Base-by-base conservation (phyloP, 371 early-diverging fungal species). In the Lichtheimia corymbifera region DNA sequence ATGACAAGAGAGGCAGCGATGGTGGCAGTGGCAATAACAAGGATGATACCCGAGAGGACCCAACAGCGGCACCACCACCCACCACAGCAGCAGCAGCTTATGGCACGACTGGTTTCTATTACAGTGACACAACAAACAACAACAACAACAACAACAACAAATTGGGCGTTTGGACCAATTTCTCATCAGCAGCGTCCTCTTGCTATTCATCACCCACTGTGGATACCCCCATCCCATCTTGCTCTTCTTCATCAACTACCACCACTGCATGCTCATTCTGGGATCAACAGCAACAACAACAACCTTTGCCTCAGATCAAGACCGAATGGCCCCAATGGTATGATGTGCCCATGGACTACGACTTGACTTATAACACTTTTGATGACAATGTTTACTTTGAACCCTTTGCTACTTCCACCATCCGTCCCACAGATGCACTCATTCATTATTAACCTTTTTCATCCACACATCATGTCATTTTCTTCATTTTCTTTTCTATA, bases 381-480 rank as follows among this genome's bases (percentile, higher is more conserved):
- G 35, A 35, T 14, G 22, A 53, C 27, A 45, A 50, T 58, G 24
- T 61, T 58, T 56, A 61, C 58, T 18, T 56, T 43, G 51, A 45
- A 20, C 50, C 44, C 52, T 57, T 55, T 44, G 35, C 47, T 14
- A 24, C 50, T 45, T 25, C 56, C 17, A 45, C 45, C 47, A 51
- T 22, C 6, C 61, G 61, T 35, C 66, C 66, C 5, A 65, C 66
- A 13, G 66, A 65, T 44, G 66, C 66, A 28, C 57, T 65, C 28
- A 65, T 65, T 55, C 55, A 65, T 47, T 61, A 61, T 25, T 65
- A 57, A 59, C n/a, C 47, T 18, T 18, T 11, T 22, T 35, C 35
- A 35, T 35, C 9, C 11, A 9, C 11, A 9, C 35, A 35, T 35
- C 35, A 35, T 35, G 5, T 35, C 35, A 35, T 35, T 2, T 35